A percentile compares a stretch with the other conserved stretches of the same genome.
Conservation (phyloP, 2,329 filamentous ascomycete genomes). For the Penicillium sclerotigenum region DNA sequence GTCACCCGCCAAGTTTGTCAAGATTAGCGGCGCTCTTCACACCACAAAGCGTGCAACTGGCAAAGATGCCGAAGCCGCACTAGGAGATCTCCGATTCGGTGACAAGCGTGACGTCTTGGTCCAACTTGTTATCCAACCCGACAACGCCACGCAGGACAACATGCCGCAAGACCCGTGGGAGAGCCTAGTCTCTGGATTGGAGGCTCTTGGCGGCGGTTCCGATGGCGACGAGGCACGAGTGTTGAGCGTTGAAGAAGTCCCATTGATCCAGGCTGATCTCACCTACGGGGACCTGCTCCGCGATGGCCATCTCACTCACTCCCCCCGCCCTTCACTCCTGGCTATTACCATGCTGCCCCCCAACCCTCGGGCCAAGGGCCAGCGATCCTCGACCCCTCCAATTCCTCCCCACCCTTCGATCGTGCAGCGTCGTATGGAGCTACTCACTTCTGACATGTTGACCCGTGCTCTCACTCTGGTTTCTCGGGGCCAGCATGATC, state of each 20-base stretch:
- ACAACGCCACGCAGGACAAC: constrained; percentile 76
- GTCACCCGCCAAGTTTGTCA: constrained; percentile 96
- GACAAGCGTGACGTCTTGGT: constrained; percentile 94
- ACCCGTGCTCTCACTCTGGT: constrained; percentile 88
- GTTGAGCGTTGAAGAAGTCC: constrained; percentile 87
- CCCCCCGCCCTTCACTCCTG: constrained; percentile 82
- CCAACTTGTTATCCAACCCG: constrained; percentile 86
- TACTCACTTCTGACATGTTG: constrained; percentile 96
- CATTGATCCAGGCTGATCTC: constrained; percentile 90
- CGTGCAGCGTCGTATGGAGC: constrained; percentile 94
- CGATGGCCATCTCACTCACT: constrained; percentile 79
- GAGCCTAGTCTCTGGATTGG: constrained; percentile 89
- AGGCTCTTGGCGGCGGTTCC: constrained; percentile 82
- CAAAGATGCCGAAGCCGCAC: constrained; percentile 84
- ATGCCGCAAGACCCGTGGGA: constrained; percentile 95
- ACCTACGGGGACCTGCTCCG: constrained; percentile 90
- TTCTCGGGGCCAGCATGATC: constrained; percentile 85
- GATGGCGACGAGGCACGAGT: constrained; percentile 82
- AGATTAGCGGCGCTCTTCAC: constrained; percentile 93
- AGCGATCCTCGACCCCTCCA: constrained; percentile 61
- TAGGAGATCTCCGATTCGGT: constrained; percentile 90
- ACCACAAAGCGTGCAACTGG: constrained; percentile 95
- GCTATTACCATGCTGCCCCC: constrained; percentile 90
- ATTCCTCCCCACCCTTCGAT: constrained; percentile 95
- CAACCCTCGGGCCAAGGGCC: constrained; percentile 60